Conservation (phyloP, 495 filamentous ascomycete species). For the Poronia punctata region DNA sequence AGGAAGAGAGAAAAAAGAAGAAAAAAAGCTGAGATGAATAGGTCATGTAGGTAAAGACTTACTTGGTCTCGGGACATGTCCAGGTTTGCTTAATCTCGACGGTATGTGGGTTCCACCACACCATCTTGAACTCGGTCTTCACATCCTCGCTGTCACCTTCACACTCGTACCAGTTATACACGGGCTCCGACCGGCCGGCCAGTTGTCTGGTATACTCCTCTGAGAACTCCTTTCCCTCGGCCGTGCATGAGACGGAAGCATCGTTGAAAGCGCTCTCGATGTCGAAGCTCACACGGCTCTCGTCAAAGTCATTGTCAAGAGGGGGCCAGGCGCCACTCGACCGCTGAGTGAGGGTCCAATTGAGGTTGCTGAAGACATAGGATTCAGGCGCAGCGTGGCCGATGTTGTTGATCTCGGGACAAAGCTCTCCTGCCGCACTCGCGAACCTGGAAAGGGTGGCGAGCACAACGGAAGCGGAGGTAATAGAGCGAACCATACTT, state of each 20-base stretch:
- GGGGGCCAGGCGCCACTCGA: conserved; percentile 2
- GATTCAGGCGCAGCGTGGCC: not conserved
- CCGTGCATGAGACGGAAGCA: not conserved
- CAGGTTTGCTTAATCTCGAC: conserved; percentile 1
- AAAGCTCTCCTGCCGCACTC: not conserved
- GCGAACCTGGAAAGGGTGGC: not conserved
- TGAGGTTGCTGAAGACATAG: conserved; percentile 2
- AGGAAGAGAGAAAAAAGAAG: too few species aligned
- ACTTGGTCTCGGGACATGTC: conserved; percentile 3
- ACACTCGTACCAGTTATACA: not conserved
- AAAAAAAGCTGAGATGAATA: too few species aligned
- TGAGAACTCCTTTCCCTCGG: conserved; percentile 1
- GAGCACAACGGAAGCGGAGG: not conserved
- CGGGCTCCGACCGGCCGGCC: not conserved
- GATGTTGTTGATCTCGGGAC: conserved; percentile 1
- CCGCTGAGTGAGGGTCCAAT: conserved; percentile 1
- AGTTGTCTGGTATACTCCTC: conserved; percentile 5
- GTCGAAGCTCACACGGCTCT: not conserved
- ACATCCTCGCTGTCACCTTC: not conserved
- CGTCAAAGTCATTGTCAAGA: conserved; percentile 1
- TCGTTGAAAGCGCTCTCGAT: not conserved
- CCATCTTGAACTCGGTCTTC: conserved; percentile 5
- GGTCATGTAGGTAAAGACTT: too few species aligned
- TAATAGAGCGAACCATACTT: too few species aligned
- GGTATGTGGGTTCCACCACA: conserved; percentile 5